Evolutionary conservation across 2,329 filamentous ascomycete species (phyloP), one percentile per base, ranked within the genome.

Genomic region (Chlorencoelia australis): DNA sequence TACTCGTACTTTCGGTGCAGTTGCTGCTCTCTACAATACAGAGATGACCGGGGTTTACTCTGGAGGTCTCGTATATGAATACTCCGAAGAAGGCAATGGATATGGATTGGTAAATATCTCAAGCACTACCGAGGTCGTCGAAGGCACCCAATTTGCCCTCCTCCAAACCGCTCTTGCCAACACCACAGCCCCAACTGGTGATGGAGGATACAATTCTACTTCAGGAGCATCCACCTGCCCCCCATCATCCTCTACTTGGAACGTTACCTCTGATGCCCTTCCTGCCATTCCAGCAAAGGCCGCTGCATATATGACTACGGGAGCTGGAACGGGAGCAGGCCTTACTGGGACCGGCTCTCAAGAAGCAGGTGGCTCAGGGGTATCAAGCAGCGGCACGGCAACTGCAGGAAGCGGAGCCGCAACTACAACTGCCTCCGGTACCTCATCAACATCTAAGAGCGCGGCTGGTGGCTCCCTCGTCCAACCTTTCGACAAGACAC

Each of bases 61-160:
- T 26, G 91, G 91, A 53, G 91, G 91, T 59, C 74, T 98, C 25
- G 83, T 95, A 60, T 98, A 95, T 66, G 88, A 96, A 64, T 98
- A 94, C 68, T 79, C 82, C 7, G 65, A 82, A 54, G 86, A 93
- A 62, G 69, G 70, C 43, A 85, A 79, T 64, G 69, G 79, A 30
- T 96, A 78, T 61, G 89, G 88, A 46, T 43, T 57, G 16, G 54
- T 57, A 10, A 46, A 39, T 2, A 52, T 55, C 18, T 19, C 51
- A 5, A 35, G 31, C 14, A 46, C 43, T 29, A 61, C 59, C 40
- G 57, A 52, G 20, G 59, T 66, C 22, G 59, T 59, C 14, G 60
- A 63, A 24, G 54, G 58, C 22, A 31, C 48, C 20, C 69, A 73
- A 48, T 76, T 68, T 58, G 52, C 49, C 4, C 59, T 62, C 38